Percentiles rank a stretch among this genome's conserved stretches.
Conservation (phyloP, 176 grass and related monocot genomes). For the Saccharum spontaneum region DNA sequence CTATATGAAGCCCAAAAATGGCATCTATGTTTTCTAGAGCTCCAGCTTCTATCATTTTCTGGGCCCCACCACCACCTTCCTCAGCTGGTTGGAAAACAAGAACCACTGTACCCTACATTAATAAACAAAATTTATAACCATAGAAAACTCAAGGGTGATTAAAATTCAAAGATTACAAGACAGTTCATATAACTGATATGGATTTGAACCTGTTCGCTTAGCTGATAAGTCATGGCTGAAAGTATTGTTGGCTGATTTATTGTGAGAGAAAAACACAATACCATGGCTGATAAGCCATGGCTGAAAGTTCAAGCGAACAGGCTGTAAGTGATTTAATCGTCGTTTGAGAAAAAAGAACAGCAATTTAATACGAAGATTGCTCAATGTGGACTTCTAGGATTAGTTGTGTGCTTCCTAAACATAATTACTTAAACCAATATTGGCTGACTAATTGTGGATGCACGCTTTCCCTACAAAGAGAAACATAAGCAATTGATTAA, state of each 20-base stretch:
- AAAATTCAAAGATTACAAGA: background rate
- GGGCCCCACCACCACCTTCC: slow-evolving; percentile 78
- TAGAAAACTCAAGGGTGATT: background rate
- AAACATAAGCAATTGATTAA: background rate
- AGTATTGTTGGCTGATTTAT: no score
- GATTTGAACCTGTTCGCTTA: no score
- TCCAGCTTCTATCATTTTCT: slow-evolving; percentile 91
- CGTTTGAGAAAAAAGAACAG: background rate
- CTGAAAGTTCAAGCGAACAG: no score
- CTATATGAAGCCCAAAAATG: slow-evolving; percentile 83
- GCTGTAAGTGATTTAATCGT: background rate
- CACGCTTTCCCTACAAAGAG: background rate
- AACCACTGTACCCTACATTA: slow-evolving; percentile 68
- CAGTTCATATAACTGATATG: background rate
- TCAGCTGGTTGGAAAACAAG: slow-evolving; percentile 95
- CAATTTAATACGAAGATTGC: background rate
- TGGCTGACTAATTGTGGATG: background rate
- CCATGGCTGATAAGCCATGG: no score
- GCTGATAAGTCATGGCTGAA: no score
- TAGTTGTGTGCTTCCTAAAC: slow-evolving; percentile 10
- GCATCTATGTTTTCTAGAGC: slow-evolving; percentile 73
- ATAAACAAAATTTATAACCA: slow-evolving; percentile 16
- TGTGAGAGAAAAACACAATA: no score
- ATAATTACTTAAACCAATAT: background rate
- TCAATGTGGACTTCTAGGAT: background rate